Conservation (phyloP, 331 rosid genomes). For the Pyracantha coccinea region DNA sequence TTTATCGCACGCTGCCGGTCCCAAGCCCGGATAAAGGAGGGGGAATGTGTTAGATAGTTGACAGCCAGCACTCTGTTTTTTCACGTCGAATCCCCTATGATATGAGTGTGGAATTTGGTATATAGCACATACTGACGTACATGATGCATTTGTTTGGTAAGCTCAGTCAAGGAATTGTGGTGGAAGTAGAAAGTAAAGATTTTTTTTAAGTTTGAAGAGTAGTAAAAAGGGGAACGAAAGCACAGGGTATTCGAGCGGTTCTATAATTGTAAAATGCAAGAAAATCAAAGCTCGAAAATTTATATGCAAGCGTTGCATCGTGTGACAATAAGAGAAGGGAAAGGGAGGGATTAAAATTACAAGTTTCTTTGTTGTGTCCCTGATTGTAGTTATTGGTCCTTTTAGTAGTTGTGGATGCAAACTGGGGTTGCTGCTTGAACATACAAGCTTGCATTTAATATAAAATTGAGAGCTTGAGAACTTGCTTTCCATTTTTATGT, state of each 20-base stretch:
- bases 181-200: neutral
- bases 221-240: neutral
- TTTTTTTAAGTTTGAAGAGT: neutral
- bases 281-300: neutral
- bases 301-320: neutral
- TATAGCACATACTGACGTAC: too few species aligned
- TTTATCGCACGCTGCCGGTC: too few species aligned
- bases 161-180: neutral
- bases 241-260: neutral
- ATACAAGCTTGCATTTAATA: too few species aligned
- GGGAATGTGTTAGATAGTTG: too few species aligned
- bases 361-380: too few species aligned
- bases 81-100: too few species aligned
- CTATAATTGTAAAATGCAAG: neutral
- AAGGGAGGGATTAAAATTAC: neutral
- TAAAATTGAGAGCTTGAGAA: too few species aligned
- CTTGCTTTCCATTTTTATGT: too few species aligned
- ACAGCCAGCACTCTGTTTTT: too few species aligned
- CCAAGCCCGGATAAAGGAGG: too few species aligned
- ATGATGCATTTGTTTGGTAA: neutral
- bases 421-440: neutral
- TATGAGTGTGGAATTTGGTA: too few species aligned
- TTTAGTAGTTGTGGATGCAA: neutral
- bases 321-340: neutral
- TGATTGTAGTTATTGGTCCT: neutral